These are phyloP conservation scores for Euphorbia pulcherrima DNA, from an alignment of 345 rosid species.

Conservation along the genomic window DNA sequence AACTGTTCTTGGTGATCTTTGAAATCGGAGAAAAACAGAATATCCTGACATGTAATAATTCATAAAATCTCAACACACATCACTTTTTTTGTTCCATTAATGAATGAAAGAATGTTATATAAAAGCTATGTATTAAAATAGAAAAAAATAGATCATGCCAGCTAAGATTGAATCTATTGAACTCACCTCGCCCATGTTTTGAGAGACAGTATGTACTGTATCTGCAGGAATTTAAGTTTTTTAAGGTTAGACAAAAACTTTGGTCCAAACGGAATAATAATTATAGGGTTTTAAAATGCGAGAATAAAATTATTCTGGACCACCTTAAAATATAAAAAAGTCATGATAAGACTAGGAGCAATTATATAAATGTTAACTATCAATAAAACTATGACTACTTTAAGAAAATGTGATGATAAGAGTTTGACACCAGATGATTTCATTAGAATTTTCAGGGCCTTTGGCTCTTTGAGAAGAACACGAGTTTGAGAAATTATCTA, in stretches of 20 bases:
- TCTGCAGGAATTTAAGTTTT: constrained; percentile 38
- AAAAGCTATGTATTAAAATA: background rate
- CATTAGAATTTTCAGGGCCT: no score
- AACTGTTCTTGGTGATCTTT: constrained; percentile 54
- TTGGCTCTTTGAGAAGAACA: no score
- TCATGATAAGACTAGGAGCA: no score
- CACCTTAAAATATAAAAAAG: no score
- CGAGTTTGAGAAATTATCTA: no score
- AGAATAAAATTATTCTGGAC: no score
- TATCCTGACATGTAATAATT: constrained; percentile 47
- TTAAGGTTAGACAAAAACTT: constrained; percentile 14
- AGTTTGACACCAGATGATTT: no score
- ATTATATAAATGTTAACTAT: no score
- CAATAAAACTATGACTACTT: no score
- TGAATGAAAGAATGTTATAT: background rate
- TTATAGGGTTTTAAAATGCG: no score
- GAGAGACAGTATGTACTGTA: constrained; percentile 53
- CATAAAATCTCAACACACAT: constrained; percentile 10
- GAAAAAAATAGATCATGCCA: background rate
- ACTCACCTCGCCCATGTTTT: constrained; percentile 59
- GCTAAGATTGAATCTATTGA: background rate
- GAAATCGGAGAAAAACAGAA: constrained; percentile 61
- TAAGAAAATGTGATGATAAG: no score
- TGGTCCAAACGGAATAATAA: no score
- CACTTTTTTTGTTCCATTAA: background rate